phyloP scores from a whole-genome alignment of 2,329 filamentous ascomycete genomes.

The Arthroderma uncinatum region DNA sequence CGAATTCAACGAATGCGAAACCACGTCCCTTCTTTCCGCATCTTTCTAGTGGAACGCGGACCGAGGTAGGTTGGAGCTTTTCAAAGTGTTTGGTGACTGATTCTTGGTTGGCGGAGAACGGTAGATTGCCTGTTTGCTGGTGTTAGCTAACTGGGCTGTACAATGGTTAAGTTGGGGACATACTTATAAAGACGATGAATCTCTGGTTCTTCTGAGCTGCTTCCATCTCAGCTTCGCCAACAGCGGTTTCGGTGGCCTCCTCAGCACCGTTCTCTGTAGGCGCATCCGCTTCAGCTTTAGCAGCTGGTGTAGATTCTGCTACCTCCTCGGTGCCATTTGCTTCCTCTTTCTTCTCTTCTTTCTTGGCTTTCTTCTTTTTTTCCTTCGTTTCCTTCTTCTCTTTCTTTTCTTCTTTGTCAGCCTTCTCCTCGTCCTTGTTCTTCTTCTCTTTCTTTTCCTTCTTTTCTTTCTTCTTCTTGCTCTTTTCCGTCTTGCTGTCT shows the following conservation, averaged over 20 bases:
- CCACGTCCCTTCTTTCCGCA: slow-evolving; percentile 55
- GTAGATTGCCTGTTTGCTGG: slow-evolving; percentile 60
- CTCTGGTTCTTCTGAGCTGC: slow-evolving; percentile 37
- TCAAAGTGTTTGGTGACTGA: slow-evolving; percentile 66
- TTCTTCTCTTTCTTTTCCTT: slow-evolving; percentile 18
- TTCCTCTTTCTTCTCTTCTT: slow-evolving; percentile 9
- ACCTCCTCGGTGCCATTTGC: slow-evolving; percentile 26
- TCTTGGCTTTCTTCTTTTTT: slow-evolving; percentile 15
- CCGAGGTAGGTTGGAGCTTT: slow-evolving; percentile 55
- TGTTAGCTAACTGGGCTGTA: slow-evolving; percentile 10
- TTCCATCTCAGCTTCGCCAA: slow-evolving; percentile 14
- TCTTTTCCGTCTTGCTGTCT: slow-evolving; percentile 14
- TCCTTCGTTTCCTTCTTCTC: slow-evolving; percentile 12
- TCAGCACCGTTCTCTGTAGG: slow-evolving; percentile 13
- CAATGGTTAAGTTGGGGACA: slow-evolving; percentile 14
- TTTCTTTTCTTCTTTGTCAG: slow-evolving; percentile 20
- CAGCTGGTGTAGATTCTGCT: slow-evolving; percentile 11
- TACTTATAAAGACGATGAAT: slow-evolving; percentile 70
- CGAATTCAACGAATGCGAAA: slow-evolving; percentile 83
- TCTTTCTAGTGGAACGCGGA: slow-evolving; percentile 64
- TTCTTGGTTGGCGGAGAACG: slow-evolving; percentile 64
- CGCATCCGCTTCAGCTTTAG: slow-evolving; percentile 12
- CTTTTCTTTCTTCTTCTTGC: slow-evolving; percentile 17
- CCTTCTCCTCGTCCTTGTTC: slow-evolving; percentile 14
- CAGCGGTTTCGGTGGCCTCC: slow-evolving; percentile 14